A percentile compares a stretch with the other conserved stretches of the same genome.
These are phyloP conservation scores for Chalaropsis ovoidea DNA, from an alignment of 2,329 filamentous ascomycete species.

Conservation along the genomic window DNA sequence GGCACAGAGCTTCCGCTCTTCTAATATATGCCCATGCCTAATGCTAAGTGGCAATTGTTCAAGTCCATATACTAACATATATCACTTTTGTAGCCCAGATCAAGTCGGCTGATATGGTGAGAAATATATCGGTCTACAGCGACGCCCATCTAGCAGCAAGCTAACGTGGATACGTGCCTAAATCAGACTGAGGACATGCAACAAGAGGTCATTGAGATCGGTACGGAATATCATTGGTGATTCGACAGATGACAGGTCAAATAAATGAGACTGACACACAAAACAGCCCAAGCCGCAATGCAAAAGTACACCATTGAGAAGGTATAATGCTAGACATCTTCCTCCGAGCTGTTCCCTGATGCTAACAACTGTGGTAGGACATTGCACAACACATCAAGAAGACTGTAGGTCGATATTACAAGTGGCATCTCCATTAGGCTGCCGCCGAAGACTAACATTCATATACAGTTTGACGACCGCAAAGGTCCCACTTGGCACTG, in stretches of 20 bases:
- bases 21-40: too few relatives aligned
- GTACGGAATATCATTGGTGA: constrained; percentile 39
- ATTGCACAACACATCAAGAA: constrained; percentile 95
- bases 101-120: constrained; percentile 98
- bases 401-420: constrained; percentile 48
- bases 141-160: background rate
- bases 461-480: constrained; percentile 74
- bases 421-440: background rate
- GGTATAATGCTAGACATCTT: constrained; percentile 33
- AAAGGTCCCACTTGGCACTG: constrained; percentile 99
- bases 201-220: constrained; percentile 86
- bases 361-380: constrained; percentile 48
- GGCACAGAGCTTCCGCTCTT: too few relatives aligned
- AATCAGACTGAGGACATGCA: constrained; percentile 91
- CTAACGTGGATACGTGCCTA: constrained; percentile 1
- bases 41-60: background rate
- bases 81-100: constrained; percentile 60
- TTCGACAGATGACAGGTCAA: background rate
- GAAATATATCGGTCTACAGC: constrained; percentile 26
- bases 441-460: background rate
- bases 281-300: constrained; percentile 52
- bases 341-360: background rate
- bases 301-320: constrained; percentile 53
- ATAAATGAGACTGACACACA: constrained; percentile 25
- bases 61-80: background rate